Evolutionary conservation across 148 eudicot species (phyloP).

Genomic region (Heliamphora exappendiculata): DNA sequence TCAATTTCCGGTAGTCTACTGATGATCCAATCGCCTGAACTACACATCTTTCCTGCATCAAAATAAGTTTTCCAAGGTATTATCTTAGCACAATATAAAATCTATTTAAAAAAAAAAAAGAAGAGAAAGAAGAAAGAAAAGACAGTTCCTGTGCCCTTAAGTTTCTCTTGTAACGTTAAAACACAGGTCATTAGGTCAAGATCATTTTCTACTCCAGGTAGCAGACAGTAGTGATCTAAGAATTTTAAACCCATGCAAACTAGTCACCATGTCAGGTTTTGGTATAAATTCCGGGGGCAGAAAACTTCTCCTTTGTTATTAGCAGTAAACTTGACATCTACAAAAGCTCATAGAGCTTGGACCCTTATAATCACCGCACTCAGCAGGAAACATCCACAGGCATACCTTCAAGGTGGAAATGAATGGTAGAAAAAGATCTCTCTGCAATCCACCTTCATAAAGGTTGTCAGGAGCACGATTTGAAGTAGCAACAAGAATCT

Average conservation of each 20-base stretch:
- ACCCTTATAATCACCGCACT: too few relatives aligned
- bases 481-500: conserved; percentile 92
- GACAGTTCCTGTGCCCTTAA: not conserved
- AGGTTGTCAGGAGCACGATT: conserved; percentile 88
- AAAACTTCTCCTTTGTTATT: too few relatives aligned
- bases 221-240: not conserved
- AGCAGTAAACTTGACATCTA: too few relatives aligned
- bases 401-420: conserved; percentile 73
- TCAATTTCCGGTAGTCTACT: conserved; percentile 73
- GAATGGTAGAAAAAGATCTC: conserved; percentile 88
- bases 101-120: too few relatives aligned
- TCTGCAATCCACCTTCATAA: conserved; percentile 90
- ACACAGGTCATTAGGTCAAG: not conserved
- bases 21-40: conserved; percentile 79
- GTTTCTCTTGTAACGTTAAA: too few relatives aligned
- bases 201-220: not conserved
- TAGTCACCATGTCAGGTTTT: not conserved
- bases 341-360: too few relatives aligned
- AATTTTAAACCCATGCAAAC: not conserved
- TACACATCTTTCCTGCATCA: conserved; percentile 70
- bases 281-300: too few relatives aligned
- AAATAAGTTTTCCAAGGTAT: conserved; percentile 1
- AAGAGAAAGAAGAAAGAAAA: not conserved
- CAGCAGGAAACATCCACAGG: too few relatives aligned
- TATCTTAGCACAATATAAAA: not conserved